Evolutionary conservation across 495 filamentous ascomycete genomes (phyloP).

Genomic region (Astrocystis sublimbata): DNA sequence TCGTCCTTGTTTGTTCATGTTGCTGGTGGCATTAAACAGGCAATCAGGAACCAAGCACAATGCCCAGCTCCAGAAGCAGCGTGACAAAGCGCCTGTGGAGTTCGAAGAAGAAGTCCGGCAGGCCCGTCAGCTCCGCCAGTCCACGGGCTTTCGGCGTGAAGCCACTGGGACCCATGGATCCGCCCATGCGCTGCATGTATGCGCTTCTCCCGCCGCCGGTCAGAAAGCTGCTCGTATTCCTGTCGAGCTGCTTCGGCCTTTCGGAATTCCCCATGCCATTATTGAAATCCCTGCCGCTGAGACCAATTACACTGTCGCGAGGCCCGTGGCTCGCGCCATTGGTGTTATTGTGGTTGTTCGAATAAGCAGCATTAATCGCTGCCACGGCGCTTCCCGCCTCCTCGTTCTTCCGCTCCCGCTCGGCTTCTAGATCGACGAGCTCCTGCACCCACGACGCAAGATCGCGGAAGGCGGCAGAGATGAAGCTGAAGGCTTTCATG

Average conservation of each 20-base stretch:
- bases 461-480: slow-evolving; percentile 73
- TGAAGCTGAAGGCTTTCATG: slow-evolving; percentile 70
- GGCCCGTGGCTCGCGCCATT: slow-evolving; percentile 21
- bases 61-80: slow-evolving; percentile 66
- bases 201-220: slow-evolving; percentile 43
- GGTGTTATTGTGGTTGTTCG: too few species aligned
- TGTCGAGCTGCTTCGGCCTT: slow-evolving; percentile 23
- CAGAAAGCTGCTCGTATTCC: slow-evolving; percentile 46
- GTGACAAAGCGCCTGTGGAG: slow-evolving; percentile 78
- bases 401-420: slow-evolving; percentile 58
- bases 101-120: slow-evolving; percentile 85
- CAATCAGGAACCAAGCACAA: slow-evolving; percentile 43
- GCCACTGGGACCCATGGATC: slow-evolving; percentile 38
- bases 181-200: slow-evolving; percentile 40
- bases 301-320: slow-evolving; percentile 17
- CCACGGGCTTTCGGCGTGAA: slow-evolving; percentile 67
- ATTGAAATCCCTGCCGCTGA: slow-evolving; percentile 24
- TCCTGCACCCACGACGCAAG: slow-evolving; percentile 72
- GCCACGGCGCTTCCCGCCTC: slow-evolving; percentile 29
- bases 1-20: too few species aligned
- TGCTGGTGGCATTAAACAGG: not conserved
- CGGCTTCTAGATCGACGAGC: slow-evolving; percentile 59
- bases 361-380: slow-evolving; percentile 40
- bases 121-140: slow-evolving; percentile 81
- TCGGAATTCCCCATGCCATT: slow-evolving; percentile 10